Evolutionary conservation across 2,329 filamentous ascomycete species (phyloP).

Genomic region (Colletotrichum somersetense): DNA sequence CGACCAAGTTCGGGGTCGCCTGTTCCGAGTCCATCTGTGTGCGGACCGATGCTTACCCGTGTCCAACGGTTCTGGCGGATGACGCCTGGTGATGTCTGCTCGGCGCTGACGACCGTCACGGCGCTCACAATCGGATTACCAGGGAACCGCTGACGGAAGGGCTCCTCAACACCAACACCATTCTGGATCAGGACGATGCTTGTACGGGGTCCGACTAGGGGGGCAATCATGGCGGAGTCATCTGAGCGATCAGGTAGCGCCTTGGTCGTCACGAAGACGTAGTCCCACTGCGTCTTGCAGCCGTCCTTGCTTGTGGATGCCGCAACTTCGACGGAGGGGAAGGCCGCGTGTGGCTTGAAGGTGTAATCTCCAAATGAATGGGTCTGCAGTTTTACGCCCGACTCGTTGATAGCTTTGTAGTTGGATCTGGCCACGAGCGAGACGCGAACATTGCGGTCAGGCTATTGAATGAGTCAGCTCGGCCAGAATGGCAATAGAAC

Average conservation of each 20-base stretch:
- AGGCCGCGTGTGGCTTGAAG: slow-evolving; percentile 73
- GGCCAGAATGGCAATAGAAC: slow-evolving; percentile 7
- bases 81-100: slow-evolving; percentile 72
- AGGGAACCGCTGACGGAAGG: slow-evolving; percentile 74
- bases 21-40: slow-evolving; percentile 63
- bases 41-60: slow-evolving; percentile 76
- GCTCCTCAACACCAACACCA: slow-evolving; percentile 77
- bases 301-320: slow-evolving; percentile 43
- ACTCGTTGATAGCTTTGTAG: slow-evolving; percentile 71
- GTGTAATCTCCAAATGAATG: slow-evolving; percentile 76
- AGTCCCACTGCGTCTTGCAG: slow-evolving; percentile 59
- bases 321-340: slow-evolving; percentile 71
- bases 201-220: slow-evolving; percentile 66
- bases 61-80: slow-evolving; percentile 82
- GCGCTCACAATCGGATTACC: slow-evolving; percentile 72
- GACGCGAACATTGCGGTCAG: slow-evolving; percentile 65
- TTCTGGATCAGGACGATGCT: slow-evolving; percentile 78
- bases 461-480: slow-evolving; percentile 51
- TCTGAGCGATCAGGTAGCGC: slow-evolving; percentile 74
- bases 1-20: slow-evolving; percentile 49
- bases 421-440: slow-evolving; percentile 82
- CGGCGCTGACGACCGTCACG: slow-evolving; percentile 77
- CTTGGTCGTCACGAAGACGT: slow-evolving; percentile 78
- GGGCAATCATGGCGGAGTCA: slow-evolving; percentile 71
- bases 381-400: slow-evolving; percentile 75